Evolutionary conservation across 2,329 filamentous ascomycete species (phyloP).

Genomic region (Scorias spongiosa): DNA sequence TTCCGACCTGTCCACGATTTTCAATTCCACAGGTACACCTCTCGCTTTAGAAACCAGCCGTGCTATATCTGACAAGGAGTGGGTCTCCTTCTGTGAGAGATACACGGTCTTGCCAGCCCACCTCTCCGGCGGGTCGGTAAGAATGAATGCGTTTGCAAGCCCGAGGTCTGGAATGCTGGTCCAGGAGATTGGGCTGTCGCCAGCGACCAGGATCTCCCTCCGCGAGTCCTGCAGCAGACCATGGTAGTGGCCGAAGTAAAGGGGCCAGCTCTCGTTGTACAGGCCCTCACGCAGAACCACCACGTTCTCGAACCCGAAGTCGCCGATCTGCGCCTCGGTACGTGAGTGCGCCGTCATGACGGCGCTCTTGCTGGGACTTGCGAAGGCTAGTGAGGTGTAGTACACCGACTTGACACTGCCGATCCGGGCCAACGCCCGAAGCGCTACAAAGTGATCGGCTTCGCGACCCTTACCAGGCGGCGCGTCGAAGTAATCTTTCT

Average conservation of each 20-base stretch:
- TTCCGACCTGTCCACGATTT: conserved; percentile 23
- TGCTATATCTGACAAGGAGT: conserved; percentile 15
- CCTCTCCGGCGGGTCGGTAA: conserved; percentile 18
- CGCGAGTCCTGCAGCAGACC: conserved; percentile 19
- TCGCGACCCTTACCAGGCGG: conserved; percentile 28
- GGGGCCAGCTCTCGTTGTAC: conserved; percentile 33
- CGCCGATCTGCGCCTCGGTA: conserved; percentile 26
- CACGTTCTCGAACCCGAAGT: conserved; percentile 14
- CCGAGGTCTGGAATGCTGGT: conserved; percentile 29
- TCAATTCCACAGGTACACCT: conserved; percentile 20
- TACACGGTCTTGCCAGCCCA: conserved; percentile 25
- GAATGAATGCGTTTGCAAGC: conserved; percentile 26
- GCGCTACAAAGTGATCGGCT: conserved; percentile 27
- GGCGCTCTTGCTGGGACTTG: conserved; percentile 24
- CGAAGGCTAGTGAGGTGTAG: conserved; percentile 31
- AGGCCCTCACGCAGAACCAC: conserved; percentile 30
- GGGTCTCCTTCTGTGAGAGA: conserved; percentile 17
- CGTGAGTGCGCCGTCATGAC: conserved; percentile 34
- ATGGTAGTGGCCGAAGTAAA: conserved; percentile 32
- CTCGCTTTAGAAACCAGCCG: conserved; percentile 13
- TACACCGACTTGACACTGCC: conserved; percentile 30
- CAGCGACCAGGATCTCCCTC: conserved; percentile 24
- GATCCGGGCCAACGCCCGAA: conserved; percentile 24
- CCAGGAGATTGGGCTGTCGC: conserved; percentile 29
- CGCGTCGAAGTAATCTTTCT: conserved; percentile 29